Evolutionary conservation across 257 asterid genomes (phyloP), one percentile per base, ranked within the genome.

Genomic region (Capsicum rhomboideum): DNA sequence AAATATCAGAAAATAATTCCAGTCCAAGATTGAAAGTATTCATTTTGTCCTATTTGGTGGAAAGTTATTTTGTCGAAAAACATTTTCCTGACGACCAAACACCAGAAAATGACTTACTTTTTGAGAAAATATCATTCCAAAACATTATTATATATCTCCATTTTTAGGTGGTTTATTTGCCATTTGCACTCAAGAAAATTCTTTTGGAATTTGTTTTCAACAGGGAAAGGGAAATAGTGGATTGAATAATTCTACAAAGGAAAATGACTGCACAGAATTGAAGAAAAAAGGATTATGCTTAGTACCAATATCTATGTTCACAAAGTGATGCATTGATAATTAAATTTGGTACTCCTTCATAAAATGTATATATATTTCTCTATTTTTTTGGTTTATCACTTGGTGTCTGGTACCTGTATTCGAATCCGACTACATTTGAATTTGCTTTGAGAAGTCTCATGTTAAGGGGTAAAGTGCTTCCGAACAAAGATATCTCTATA

Each of bases 261-360:
- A 87, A 54, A 79, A 46, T 64, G 75, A 85, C 59, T 28, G 12
- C 56, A 75, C 86, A 53, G 91, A 91, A 50, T 42, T 90, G 87
- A 86, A 88, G 88, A 89, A 86, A 77, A 90, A 79, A 56, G 89
- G 90, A 46, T 42, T 84, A 53, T 88, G 91, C 83, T 86, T 89
- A 86, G 85, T 83, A 44, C 80, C 82, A 78, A 63, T 67, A 29
- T 86, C 82, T 74, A 59, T 49, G 63, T 66, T 82, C 50, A 78
- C 79, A n/a, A 82, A 84, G 63, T 86, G 77, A 53, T 42, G 31
- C 56, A 42, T 79, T 29, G 81, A 67, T 31, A 17, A 8, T 64
- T 83, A 68, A 21, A 55, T 55, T 82, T 14, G 20, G 31, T 6
- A 37, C 2, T 56, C 13, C 28, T 6, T 2, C 44, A 59, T 23